Conservation (phyloP, 2,329 filamentous ascomycete species). For the Xylariaceae sp. region DNA sequence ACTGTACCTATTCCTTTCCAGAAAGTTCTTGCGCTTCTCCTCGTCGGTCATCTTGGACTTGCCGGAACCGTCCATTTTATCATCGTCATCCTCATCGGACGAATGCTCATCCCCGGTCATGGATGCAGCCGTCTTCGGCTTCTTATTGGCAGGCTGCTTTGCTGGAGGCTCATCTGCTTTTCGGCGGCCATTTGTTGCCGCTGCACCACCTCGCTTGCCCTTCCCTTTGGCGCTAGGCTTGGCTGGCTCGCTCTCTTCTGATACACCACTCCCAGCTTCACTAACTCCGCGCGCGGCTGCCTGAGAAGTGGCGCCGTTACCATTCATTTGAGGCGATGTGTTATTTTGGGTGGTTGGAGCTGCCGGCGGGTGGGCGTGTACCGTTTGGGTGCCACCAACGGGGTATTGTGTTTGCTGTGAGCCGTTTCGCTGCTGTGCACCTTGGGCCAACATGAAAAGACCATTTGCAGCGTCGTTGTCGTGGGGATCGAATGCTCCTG, state of each 20-base stretch:
- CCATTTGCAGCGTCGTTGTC: constrained; percentile 96
- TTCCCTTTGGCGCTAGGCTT: constrained; percentile 63
- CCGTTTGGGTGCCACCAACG: constrained; percentile 39
- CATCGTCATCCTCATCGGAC: constrained; percentile 51
- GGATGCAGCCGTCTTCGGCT: constrained; percentile 51
- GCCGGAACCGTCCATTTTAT: constrained; percentile 46
- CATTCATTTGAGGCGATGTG: constrained; percentile 48
- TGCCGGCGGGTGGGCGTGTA: constrained; percentile 45
- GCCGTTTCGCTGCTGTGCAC: constrained; percentile 50
- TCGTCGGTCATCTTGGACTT: constrained; percentile 93
- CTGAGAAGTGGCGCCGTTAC: constrained; percentile 43
- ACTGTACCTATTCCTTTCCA: constrained; percentile 88
- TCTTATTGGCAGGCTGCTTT: constrained; percentile 67
- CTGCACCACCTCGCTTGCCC: constrained; percentile 57
- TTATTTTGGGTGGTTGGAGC: constrained; percentile 32
- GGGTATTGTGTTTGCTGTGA: constrained; percentile 48
- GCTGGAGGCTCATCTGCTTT: constrained; percentile 66
- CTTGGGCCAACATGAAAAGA: constrained; percentile 82
- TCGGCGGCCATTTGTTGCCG: constrained; percentile 61
- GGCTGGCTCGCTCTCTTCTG: constrained; percentile 68
- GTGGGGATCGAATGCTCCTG: constrained; percentile 76
- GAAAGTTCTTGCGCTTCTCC: constrained; percentile 96
- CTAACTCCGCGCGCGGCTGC: constrained; percentile 53
- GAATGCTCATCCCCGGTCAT: constrained; percentile 39
- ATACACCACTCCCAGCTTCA: constrained; percentile 64